A percentile compares a stretch with the other conserved stretches of the same genome.
Evolutionary conservation across 2,329 filamentous ascomycete genomes (phyloP).

Genomic region (Truncatella angustata): DNA sequence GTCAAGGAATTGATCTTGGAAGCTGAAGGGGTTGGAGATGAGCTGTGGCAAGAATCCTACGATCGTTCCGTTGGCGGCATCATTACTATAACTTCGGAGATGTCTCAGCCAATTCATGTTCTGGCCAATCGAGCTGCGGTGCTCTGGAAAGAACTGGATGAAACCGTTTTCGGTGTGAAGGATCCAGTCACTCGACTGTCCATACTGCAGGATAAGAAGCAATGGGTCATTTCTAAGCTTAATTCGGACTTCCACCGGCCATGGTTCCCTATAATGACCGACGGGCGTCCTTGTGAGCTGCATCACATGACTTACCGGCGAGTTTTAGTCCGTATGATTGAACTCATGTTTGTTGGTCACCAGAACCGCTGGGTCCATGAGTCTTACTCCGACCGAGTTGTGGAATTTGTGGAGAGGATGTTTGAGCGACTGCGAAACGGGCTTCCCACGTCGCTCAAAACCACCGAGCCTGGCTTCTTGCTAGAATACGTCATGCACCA

Average conservation of each 20-base stretch:
- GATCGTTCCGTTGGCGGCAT: conserved; percentile 46
- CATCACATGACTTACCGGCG: conserved; percentile 96
- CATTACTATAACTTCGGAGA: conserved; percentile 95
- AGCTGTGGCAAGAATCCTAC: conserved; percentile 89
- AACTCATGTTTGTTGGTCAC: conserved; percentile 88
- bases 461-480: not conserved
- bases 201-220: conserved; percentile 81
- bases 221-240: conserved; percentile 90
- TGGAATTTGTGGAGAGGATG: conserved; percentile 91
- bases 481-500: not conserved
- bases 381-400: conserved; percentile 77
- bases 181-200: conserved; percentile 89
- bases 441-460: not conserved
- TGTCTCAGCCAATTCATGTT: conserved; percentile 99
- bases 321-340: conserved; percentile 81
- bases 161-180: conserved; percentile 94
- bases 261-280: conserved; percentile 80
- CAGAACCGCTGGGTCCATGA: conserved; percentile 88
- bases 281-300: conserved; percentile 62
- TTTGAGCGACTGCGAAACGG: conserved; percentile 79
- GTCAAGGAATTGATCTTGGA: conserved; percentile 89
- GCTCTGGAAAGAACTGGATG: conserved; percentile 98
- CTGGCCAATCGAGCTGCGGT: conserved; percentile 90
- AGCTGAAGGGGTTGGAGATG: conserved; percentile 76
- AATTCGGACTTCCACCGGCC: conserved; percentile 97